Evolutionary conservation across 192 early-diverging fungal genomes (phyloP).

Genomic region (Linnemannia schmuckeri): DNA sequence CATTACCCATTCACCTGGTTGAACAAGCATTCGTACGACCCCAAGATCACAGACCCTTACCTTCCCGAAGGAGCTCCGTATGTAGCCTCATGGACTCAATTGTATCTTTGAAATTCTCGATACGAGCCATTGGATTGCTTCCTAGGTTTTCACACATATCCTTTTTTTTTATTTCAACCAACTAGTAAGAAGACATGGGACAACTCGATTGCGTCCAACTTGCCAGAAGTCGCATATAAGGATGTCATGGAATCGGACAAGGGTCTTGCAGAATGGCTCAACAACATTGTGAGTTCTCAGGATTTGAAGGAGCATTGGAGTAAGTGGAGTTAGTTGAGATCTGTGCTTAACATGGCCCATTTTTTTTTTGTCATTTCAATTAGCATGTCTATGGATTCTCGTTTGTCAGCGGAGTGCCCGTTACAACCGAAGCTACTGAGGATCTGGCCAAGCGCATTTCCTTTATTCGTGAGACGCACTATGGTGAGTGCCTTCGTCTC

Average conservation of each 20-base stretch:
- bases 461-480: constrained; percentile 85
- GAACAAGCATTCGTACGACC: constrained; percentile 73
- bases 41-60: constrained; percentile 55
- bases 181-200: constrained; percentile 51
- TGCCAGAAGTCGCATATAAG: constrained; percentile 61
- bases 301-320: constrained; percentile 9
- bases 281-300: constrained; percentile 65
- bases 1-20: constrained; percentile 75
- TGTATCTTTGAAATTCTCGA: not conserved
- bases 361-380: not conserved
- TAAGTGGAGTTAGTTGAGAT: not conserved
- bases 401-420: constrained; percentile 80
- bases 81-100: not conserved
- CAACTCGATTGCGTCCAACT: constrained; percentile 41
- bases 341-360: not conserved
- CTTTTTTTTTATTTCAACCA: not conserved
- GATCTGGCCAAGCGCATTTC: constrained; percentile 72
- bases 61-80: constrained; percentile 47
- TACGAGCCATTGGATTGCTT: constrained; percentile 38
- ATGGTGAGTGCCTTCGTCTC: constrained; percentile 53
- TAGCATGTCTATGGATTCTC: constrained; percentile 79
- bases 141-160: not conserved
- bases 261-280: constrained; percentile 78
- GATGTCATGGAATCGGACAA: constrained; percentile 77
- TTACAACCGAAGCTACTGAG: constrained; percentile 73